phyloP scores from a whole-genome alignment of 495 filamentous ascomycete species.

The Haplographium delicatum region DNA sequence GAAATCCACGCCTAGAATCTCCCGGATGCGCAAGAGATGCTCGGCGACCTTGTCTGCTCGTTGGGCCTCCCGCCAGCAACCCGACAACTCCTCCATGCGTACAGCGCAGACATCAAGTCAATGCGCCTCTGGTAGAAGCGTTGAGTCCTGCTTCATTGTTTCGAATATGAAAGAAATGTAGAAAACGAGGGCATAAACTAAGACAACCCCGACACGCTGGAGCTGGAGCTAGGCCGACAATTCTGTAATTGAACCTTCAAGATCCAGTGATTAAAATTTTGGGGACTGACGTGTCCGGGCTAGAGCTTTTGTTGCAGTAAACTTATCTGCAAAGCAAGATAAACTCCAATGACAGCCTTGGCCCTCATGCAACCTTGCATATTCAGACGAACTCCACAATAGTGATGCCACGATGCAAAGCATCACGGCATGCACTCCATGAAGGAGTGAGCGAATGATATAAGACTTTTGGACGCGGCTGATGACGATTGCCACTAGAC shows the following conservation, averaged over 20 bases:
- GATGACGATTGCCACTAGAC: too few species aligned
- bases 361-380: slow-evolving; percentile 15
- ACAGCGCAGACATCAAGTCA: slow-evolving; percentile 25
- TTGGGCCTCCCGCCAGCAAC: slow-evolving; percentile 26
- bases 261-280: slow-evolving; percentile 4
- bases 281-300: slow-evolving; percentile 24
- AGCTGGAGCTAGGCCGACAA: slow-evolving; percentile 10
- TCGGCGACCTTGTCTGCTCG: slow-evolving; percentile 21
- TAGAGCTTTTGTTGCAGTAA: slow-evolving; percentile 10
- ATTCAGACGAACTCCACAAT: slow-evolving; percentile 18
- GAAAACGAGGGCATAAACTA: background rate
- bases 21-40: slow-evolving; percentile 17
- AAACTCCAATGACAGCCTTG: slow-evolving; percentile 22
- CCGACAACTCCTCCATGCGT: slow-evolving; percentile 25
- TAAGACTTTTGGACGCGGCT: slow-evolving; percentile 18
- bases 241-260: slow-evolving; percentile 15
- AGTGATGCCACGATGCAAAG: slow-evolving; percentile 23
- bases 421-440: slow-evolving; percentile 16
- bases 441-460: slow-evolving; percentile 20
- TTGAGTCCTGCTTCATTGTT: slow-evolving; percentile 10
- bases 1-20: slow-evolving; percentile 11
- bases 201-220: background rate
- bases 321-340: slow-evolving; percentile 14
- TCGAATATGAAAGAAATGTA: slow-evolving; percentile 6
- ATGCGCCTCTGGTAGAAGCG: slow-evolving; percentile 11